phyloP scores from a whole-genome alignment of 164 flowering plant genomes.

The Umbellularia californica region DNA sequence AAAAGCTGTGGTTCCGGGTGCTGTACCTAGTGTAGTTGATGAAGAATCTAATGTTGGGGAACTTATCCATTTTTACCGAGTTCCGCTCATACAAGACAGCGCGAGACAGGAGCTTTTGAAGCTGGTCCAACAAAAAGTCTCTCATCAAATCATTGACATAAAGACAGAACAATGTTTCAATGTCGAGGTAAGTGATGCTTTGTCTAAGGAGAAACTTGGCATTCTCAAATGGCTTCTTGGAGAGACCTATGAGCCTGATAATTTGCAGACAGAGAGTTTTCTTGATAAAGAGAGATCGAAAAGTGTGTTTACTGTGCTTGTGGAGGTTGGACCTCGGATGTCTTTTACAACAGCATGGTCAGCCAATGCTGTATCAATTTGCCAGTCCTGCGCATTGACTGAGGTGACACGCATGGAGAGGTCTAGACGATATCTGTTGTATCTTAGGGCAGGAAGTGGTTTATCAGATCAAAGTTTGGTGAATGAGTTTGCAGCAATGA shows the following conservation, averaged over 20 bases:
- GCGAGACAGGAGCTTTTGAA: constrained; percentile 65
- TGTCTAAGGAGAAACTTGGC: constrained; percentile 53
- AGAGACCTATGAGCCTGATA: constrained; percentile 82
- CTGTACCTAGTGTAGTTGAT: constrained; percentile 23
- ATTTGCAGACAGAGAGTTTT: constrained; percentile 62
- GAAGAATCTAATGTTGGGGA: constrained; percentile 29
- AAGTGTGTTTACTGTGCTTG: constrained; percentile 33
- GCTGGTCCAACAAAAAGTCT: constrained; percentile 53
- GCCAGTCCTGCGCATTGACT: constrained; percentile 67
- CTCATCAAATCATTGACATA: constrained; percentile 60
- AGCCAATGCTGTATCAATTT: constrained; percentile 89
- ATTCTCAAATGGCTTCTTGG: constrained; percentile 68
- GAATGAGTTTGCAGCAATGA: constrained; percentile 67
- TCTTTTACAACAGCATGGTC: constrained; percentile 98
- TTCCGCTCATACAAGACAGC: constrained; percentile 63
- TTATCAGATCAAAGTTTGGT: constrained; percentile 41
- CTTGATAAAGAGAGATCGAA: constrained; percentile 43
- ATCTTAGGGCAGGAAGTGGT: constrained; percentile 30
- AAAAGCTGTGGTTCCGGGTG: constrained; percentile 44
- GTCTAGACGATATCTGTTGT: constrained; percentile 75
- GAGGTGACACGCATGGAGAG: constrained; percentile 84
- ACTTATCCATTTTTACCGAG: constrained; percentile 64
- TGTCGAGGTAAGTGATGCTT: constrained; percentile 44
- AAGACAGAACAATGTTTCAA: constrained; percentile 89
- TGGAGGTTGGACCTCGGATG: constrained; percentile 90